Conservation (phyloP, 2,329 filamentous ascomycete genomes). For the Nigrospora sphaerica region DNA sequence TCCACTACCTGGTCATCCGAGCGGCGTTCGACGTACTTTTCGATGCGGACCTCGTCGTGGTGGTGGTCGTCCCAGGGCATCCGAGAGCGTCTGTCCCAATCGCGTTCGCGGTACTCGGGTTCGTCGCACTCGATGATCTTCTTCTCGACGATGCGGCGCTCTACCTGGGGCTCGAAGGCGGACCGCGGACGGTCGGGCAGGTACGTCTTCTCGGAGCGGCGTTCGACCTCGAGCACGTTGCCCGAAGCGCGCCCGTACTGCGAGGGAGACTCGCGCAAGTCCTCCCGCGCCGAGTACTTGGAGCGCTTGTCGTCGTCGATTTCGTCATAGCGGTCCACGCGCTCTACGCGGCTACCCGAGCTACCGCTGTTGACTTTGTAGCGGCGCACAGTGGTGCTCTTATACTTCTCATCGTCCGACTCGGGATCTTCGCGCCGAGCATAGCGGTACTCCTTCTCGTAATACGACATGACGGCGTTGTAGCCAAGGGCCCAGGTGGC, state of each 20-base stretch:
- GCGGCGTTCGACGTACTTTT: conserved; percentile 32
- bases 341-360: conserved; percentile 16
- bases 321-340: conserved; percentile 28
- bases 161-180: conserved; percentile 32
- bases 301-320: conserved; percentile 39
- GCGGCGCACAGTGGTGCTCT: conserved; percentile 18
- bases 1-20: conserved; percentile 42
- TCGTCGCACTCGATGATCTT: conserved; percentile 19
- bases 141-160: conserved; percentile 22
- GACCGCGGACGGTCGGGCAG: conserved; percentile 44
- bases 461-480: conserved; percentile 6
- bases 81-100: conserved; percentile 33
- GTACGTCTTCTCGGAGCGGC: conserved; percentile 31
- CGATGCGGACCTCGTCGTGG: conserved; percentile 30
- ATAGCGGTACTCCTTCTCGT: conserved; percentile 7
- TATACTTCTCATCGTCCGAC: conserved; percentile 19
- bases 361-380: conserved; percentile 22
- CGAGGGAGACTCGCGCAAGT: conserved; percentile 8
- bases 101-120: conserved; percentile 4
- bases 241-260: conserved; percentile 28
- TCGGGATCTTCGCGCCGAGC: conserved; percentile 5
- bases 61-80: conserved; percentile 24
- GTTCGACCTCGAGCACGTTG: conserved; percentile 35
- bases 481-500: conserved; percentile 1
- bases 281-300: conserved; percentile 24